These are phyloP conservation scores for Wickerhamomyces tratensis DNA, from an alignment of 805 yeast species.

Conservation along the genomic window DNA sequence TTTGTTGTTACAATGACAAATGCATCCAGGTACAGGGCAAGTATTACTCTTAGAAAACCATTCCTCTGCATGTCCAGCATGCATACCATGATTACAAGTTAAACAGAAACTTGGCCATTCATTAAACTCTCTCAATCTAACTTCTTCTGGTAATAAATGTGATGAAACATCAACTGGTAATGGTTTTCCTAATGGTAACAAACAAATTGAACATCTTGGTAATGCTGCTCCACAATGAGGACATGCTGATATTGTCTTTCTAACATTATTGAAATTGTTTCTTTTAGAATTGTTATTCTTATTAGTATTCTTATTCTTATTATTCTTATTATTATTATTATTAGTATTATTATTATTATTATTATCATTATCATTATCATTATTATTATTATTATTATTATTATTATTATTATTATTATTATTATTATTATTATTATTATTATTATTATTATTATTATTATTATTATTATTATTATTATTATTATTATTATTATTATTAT, in stretches of 20 bases:
- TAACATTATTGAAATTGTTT: too few species aligned
- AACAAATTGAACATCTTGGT: conserved; percentile 87
- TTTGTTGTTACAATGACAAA: conserved; percentile 67
- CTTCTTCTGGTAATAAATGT: conserved; percentile 7
- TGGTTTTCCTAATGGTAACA: conserved; percentile 67
- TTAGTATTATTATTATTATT: too few species aligned
- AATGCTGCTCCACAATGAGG: conserved; percentile 82
- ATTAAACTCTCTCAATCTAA: conserved; percentile 29
- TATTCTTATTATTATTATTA: too few species aligned
- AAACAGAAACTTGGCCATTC: conserved; percentile 91
- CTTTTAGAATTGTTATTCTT: too few species aligned
- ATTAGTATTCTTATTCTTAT: too few species aligned
- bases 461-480: too few species aligned
- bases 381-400: too few species aligned
- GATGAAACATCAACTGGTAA: conserved; percentile 26
- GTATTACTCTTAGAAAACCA: conserved; percentile 86
- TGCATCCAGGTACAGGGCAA: conserved; percentile 93
- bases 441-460: too few species aligned
- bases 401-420: too few species aligned
- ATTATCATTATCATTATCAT: too few species aligned
- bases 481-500: too few species aligned
- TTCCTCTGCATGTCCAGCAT: conserved; percentile 90
- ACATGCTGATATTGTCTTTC: conserved; percentile 32
- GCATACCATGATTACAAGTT: conserved; percentile 89
- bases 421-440: too few species aligned